Conservation (phyloP, 2,329 filamentous ascomycete genomes). For the Podosphaera fusca region DNA sequence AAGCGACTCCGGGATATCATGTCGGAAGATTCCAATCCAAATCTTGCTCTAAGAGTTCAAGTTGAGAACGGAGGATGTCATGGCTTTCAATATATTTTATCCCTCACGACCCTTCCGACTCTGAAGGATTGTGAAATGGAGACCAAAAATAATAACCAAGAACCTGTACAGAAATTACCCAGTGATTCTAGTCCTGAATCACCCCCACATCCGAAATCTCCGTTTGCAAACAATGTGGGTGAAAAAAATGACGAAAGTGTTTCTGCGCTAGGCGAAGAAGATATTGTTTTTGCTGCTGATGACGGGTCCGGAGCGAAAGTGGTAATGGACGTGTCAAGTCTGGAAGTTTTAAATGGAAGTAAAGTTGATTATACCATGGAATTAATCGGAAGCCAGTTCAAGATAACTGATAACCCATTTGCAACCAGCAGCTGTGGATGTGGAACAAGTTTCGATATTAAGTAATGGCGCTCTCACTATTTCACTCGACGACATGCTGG, state of each 20-base stretch:
- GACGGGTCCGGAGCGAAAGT: constrained; percentile 45
- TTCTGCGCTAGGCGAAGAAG: constrained; percentile 37
- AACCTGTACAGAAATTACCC: no score
- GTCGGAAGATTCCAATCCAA: constrained; percentile 45
- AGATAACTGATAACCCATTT: constrained; percentile 78
- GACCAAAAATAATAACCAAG: no score
- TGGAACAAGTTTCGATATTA: constrained; percentile 92
- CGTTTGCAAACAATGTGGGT: neutral
- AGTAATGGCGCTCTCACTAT: constrained; percentile 16
- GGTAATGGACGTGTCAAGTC: constrained; percentile 65
- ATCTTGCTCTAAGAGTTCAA: constrained; percentile 69
- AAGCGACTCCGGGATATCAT: constrained; percentile 37
- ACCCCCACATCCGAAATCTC: neutral
- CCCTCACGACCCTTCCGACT: constrained; percentile 39
- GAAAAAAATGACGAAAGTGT: neutral
- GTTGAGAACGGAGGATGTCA: constrained; percentile 91
- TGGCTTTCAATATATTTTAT: constrained; percentile 95
- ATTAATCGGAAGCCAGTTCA: constrained; percentile 85
- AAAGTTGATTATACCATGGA: constrained; percentile 95
- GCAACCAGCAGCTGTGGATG: constrained; percentile 92
- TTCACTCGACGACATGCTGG: no score
- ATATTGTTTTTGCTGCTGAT: constrained; percentile 63
- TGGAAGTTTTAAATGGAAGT: constrained; percentile 77
- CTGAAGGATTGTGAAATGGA: neutral
- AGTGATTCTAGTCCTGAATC: no score